Conservation (phyloP, 2,329 filamentous ascomycete species). For the Colletotrichum musicola region DNA sequence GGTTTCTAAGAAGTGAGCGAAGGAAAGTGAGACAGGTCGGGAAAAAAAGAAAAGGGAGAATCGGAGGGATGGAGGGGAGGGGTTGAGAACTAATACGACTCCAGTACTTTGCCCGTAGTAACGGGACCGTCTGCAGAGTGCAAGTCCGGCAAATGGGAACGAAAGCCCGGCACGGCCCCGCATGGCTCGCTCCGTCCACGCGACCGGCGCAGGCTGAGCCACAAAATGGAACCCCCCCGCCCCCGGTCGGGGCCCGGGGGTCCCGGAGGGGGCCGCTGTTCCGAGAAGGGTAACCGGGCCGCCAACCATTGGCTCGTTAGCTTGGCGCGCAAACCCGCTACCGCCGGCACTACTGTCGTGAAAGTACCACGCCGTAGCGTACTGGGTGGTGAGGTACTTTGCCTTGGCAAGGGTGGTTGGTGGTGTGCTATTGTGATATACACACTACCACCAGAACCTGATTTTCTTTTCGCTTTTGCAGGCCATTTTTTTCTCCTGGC, state of each 20-base stretch:
- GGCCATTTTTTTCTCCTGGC: not conserved
- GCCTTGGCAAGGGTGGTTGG: too few relatives aligned
- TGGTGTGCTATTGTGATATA: too few relatives aligned
- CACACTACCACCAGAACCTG: too few relatives aligned
- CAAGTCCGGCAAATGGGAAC: not conserved
- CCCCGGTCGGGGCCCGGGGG: conserved; percentile 1
- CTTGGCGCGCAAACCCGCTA: not conserved
- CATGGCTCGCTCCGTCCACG: not conserved
- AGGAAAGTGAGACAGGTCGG: too few relatives aligned
- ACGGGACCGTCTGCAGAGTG: not conserved
- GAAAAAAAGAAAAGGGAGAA: too few relatives aligned
- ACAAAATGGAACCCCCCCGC: not conserved
- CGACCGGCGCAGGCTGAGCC: not conserved
- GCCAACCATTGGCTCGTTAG: conserved; percentile 26
- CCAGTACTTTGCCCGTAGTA: too few relatives aligned
- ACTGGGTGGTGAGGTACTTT: not conserved
- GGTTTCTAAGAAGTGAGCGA: not conserved
- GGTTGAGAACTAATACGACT: too few relatives aligned
- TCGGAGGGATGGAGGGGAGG: too few relatives aligned
- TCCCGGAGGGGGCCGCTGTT: not conserved
- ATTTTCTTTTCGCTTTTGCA: not conserved
- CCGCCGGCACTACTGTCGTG: too few relatives aligned
- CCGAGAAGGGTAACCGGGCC: conserved; percentile 28
- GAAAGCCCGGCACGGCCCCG: not conserved
- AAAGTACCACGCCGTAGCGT: too few relatives aligned